Conservation (phyloP, 2,329 filamentous ascomycete genomes). For the Beauveria sp. region DNA sequence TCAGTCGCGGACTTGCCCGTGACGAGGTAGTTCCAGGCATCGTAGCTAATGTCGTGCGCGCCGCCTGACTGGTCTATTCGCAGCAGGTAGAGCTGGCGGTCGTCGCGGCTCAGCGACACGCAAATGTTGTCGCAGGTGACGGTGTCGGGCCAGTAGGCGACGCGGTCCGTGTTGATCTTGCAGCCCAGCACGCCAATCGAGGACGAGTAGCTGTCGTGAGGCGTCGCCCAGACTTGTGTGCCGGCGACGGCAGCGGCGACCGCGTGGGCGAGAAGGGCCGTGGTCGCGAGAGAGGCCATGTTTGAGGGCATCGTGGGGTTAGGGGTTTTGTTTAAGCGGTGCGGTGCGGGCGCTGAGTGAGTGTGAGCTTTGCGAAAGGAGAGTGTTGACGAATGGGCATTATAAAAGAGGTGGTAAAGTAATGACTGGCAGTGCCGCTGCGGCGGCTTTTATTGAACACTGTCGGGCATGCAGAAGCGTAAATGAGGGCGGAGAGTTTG, state of each 20-base stretch:
- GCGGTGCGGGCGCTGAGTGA: not conserved
- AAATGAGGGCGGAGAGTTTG: not conserved
- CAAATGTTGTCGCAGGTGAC: conserved; percentile 38
- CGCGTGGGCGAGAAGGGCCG: not conserved
- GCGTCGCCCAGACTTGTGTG: conserved; percentile 27
- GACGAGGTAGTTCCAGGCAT: conserved; percentile 44
- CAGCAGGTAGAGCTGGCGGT: conserved; percentile 19
- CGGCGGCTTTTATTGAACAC: not conserved
- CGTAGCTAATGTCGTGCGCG: conserved; percentile 43
- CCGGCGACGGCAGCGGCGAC: conserved; percentile 8
- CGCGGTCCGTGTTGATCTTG: conserved; percentile 43
- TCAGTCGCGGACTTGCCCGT: conserved; percentile 39
- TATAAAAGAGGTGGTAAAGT: not conserved
- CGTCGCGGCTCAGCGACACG: conserved; percentile 27
- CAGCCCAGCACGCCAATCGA: conserved; percentile 44
- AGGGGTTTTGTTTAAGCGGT: too few species aligned
- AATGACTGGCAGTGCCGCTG: conserved; percentile 3
- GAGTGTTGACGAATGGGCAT: not conserved
- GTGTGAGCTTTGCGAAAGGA: not conserved
- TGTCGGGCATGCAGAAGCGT: not conserved
- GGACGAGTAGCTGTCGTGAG: conserved; percentile 41
- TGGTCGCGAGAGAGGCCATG: not conserved
- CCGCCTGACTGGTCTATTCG: conserved; percentile 24
- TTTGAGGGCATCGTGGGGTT: not conserved
- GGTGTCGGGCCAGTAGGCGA: conserved; percentile 42